Conservation (phyloP, 371 early-diverging fungal species). For the Mortierella polycephala region DNA sequence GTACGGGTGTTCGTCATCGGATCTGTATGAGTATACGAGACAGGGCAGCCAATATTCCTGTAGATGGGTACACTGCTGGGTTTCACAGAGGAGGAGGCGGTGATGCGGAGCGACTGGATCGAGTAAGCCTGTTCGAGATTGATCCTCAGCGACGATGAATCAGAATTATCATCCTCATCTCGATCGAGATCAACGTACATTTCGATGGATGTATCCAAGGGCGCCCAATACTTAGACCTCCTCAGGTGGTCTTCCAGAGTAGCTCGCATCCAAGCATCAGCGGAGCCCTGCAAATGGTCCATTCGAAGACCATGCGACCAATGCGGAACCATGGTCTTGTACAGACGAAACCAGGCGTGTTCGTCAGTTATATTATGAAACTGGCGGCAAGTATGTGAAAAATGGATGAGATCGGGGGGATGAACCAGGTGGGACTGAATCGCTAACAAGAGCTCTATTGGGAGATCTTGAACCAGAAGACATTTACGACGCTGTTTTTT, state of each 20-base stretch:
- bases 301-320: constrained; percentile 6
- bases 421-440: constrained; percentile 2
- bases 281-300: not conserved
- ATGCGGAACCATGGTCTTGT: not conserved
- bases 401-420: constrained; percentile 5
- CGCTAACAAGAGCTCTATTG: constrained; percentile 3
- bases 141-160: not conserved
- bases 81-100: not conserved
- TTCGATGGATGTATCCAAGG: not conserved
- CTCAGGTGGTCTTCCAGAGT: constrained; percentile 14
- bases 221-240: not conserved
- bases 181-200: not conserved
- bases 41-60: constrained; percentile 18
- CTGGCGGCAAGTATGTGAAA: constrained; percentile 13
- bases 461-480: not conserved
- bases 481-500: not conserved
- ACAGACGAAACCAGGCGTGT: constrained; percentile 4
- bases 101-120: constrained; percentile 8
- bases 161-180: not conserved
- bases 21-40: constrained; percentile 6
- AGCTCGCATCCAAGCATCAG: constrained; percentile 11
- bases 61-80: not conserved
- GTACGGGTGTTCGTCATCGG: not conserved
- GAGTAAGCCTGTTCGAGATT: not conserved
- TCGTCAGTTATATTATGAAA: constrained; percentile 5